Base-by-base conservation (phyloP, 257 asterid genomes). In the Thymus mandschuricus region DNA sequence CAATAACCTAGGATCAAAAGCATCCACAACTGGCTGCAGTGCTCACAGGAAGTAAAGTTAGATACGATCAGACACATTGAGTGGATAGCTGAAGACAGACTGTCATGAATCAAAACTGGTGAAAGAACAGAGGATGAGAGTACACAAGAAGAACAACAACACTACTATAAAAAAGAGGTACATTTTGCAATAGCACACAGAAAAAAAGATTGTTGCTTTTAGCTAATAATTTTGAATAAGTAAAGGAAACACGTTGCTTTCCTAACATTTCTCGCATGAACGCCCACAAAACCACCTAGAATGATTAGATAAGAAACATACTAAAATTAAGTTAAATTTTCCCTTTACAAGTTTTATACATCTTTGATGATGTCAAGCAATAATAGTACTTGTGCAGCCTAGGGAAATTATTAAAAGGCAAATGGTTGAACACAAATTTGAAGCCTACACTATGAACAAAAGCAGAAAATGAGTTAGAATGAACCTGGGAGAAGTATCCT, bases 401-500 rank as follows among this genome's bases (percentile, higher is more conserved):
- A 28, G 29, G 29, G 8, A 68, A 61, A 56, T 60, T 31, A 66
- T 62, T 31, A 58, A 56, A 30, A 57, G 62, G 64, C 40, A 29
- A 44, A 30, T 33, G 50, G 30, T 57, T 61, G 48, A 63, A 57
- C 21, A 34, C 31, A 61, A 6, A 52, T 48, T 64, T 59, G 63
- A 69, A 74, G 70, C 69, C 60, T 38, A 40, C 15, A 56, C 41
- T 52, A 50, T 41, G 41, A 50, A 28, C 21, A 73, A 45, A 45
- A 70, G 54, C 33, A 51, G 33, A 65, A 49, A 61, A 56, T 64
- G 21, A 68, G 34, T 40, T 27, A 41, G 69, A 71, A 68, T 78
- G 50, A 64, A 95, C 99, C 99, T 95, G 99, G 30, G 99, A 87
- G 81, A 95, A 95, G 87, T 92, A 95, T 83, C 99, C 99, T 78